Evolutionary conservation across 495 filamentous ascomycete species (phyloP).

Genomic region (Glutinoglossum americanum): DNA sequence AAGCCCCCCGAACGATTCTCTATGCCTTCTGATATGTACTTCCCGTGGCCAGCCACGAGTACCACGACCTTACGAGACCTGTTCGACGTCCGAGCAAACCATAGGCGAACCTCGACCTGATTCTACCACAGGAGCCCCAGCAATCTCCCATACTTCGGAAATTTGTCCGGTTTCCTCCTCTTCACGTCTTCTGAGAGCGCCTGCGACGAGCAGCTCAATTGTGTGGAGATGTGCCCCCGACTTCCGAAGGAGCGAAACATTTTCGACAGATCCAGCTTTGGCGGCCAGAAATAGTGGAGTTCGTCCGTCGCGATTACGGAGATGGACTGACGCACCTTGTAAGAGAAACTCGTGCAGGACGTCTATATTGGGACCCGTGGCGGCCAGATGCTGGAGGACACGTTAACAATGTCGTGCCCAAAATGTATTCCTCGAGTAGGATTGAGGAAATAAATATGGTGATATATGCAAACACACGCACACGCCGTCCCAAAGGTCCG

Average conservation of each 20-base stretch:
- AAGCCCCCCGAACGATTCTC: background rate
- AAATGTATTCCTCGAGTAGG: conserved; percentile 2
- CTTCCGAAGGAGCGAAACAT: conserved; percentile 41
- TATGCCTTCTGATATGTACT: background rate
- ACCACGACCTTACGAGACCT: background rate
- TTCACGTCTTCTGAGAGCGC: background rate
- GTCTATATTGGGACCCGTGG: conserved; percentile 31
- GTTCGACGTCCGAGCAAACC: background rate
- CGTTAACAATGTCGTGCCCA: background rate
- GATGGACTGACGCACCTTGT: conserved; percentile 68
- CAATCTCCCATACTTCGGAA: background rate
- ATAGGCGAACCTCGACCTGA: background rate
- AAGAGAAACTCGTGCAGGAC: conserved; percentile 53
- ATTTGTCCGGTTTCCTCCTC: background rate
- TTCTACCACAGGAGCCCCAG: background rate
- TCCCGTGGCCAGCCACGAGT: background rate
- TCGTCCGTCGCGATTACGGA: conserved; percentile 57
- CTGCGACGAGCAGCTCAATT: conserved; percentile 23
- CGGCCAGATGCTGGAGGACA: conserved; percentile 35
- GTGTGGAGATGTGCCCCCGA: conserved; percentile 52
- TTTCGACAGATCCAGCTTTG: conserved; percentile 34
- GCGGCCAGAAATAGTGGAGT: conserved; percentile 67
- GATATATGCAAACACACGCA: background rate
- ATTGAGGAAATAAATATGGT: conserved; percentile 3
- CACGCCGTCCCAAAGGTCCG: background rate